Evolutionary conservation across 2,329 filamentous ascomycete genomes (phyloP).

Genomic region (Didymella keratinophila): DNA sequence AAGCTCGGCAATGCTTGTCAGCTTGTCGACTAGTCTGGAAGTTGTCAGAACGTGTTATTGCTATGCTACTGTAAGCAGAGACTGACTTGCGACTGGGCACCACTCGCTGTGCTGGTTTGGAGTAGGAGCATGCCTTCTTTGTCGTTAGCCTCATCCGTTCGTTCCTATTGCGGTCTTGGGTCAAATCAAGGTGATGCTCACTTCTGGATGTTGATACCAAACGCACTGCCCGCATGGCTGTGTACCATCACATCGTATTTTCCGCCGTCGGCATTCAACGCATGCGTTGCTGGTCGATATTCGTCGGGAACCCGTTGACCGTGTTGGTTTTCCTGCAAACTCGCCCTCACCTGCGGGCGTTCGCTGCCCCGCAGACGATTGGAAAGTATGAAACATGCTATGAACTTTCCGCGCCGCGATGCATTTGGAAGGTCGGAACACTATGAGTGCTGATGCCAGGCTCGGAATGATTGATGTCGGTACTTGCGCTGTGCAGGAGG

Average conservation of each 20-base stretch:
- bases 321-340: slow-evolving; percentile 46
- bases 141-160: slow-evolving; percentile 1
- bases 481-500: slow-evolving; percentile 16
- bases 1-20: slow-evolving; percentile 59
- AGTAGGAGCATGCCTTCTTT: slow-evolving; percentile 71
- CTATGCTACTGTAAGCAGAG: neutral
- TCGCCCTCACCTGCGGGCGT: slow-evolving; percentile 46
- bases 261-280: slow-evolving; percentile 79
- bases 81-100: slow-evolving; percentile 80
- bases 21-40: slow-evolving; percentile 66
- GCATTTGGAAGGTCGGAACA: slow-evolving; percentile 15
- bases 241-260: slow-evolving; percentile 83
- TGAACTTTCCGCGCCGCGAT: slow-evolving; percentile 2
- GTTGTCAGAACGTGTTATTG: slow-evolving; percentile 59
- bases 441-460: slow-evolving; percentile 19
- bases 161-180: neutral
- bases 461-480: slow-evolving; percentile 16
- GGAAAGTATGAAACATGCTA: slow-evolving; percentile 58
- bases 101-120: slow-evolving; percentile 78
- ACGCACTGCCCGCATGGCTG: slow-evolving; percentile 84
- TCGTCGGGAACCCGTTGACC: slow-evolving; percentile 50
- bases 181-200: slow-evolving; percentile 7
- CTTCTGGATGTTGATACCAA: slow-evolving; percentile 79
- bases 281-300: slow-evolving; percentile 68
- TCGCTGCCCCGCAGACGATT: slow-evolving; percentile 46